phyloP scores from a whole-genome alignment of 257 asterid genomes.

The Solanum etuberosum region DNA sequence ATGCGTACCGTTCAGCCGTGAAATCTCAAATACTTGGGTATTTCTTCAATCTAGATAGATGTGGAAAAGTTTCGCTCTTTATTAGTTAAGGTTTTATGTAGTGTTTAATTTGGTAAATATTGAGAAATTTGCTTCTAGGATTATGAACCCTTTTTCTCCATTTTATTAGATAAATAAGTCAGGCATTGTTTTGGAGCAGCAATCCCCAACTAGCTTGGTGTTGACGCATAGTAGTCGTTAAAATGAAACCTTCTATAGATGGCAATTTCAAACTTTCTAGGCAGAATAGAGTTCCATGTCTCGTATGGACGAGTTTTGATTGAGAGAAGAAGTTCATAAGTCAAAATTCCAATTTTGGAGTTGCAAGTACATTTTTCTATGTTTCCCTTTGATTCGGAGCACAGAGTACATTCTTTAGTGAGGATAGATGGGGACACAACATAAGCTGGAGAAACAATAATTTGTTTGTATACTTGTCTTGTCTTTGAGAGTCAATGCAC shows the following conservation, averaged over 20 bases:
- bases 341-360: neutral
- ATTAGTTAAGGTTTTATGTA: neutral
- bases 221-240: neutral
- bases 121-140: neutral
- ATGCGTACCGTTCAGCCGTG: neutral
- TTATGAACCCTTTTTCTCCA: neutral
- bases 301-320: neutral
- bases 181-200: neutral
- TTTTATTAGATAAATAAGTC: neutral
- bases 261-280: neutral
- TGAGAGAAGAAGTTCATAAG: neutral
- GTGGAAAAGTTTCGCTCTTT: neutral
- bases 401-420: neutral
- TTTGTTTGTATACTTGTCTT: neutral
- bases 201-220: neutral
- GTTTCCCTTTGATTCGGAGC: neutral
- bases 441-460: neutral
- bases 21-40: neutral
- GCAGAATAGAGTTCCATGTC: neutral
- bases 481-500: neutral
- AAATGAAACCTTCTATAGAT: neutral
- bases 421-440: neutral
- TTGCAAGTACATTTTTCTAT: neutral
- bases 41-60: neutral
- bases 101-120: neutral